Base-by-base conservation (phyloP, 1,139 yeast species). In the Geotrichum carabidarum region DNA sequence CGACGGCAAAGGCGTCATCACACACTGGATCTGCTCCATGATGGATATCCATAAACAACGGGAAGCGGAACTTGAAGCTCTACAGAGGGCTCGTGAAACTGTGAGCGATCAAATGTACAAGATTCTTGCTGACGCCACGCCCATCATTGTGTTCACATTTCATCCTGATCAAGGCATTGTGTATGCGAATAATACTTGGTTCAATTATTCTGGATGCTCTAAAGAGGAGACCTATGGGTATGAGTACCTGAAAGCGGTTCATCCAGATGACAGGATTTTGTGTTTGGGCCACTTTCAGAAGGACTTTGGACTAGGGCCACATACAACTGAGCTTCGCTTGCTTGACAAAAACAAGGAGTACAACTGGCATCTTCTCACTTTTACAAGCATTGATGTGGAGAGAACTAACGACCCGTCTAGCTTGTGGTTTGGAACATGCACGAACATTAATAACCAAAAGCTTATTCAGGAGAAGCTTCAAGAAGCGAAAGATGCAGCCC, bases 401-500 rank as follows among this genome's bases (percentile, higher is more conserved):
- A 41, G 44, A 12, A 48, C 11, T 8, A 37, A 32, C 15, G 44
- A 43, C 9, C 37, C 44, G 50, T 32, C 57, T 54, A n/a, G 57
- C 46, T 3, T 60, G 7, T 68, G 71, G 71, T 68, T 68, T 58
- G 72, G 71, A n/a, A 66, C 71, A 9, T 65, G 69, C 47, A 68
- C 71, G 4, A 71, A 68, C 54, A 68, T 68, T 40, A 64, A 68
- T 44, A 70, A 67, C 53, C 71, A 68, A 53, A 67, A 67, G 57
- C 57, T 64, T 44, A 69, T 75, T 78, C 68, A 85, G 85, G 68
- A 69, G 55, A 70, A 89, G 67, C 74, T 90, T 53, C 95, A 89
- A 67, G 89, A 87, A 4, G 91, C 94, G 11, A 89, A 89, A 64
- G 82, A 87, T 48, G 89, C 87, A 65, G 96, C 96, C 0, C 96